phyloP scores from a whole-genome alignment of 2,329 filamentous ascomycete species.

The Colletotrichum magnum region DNA sequence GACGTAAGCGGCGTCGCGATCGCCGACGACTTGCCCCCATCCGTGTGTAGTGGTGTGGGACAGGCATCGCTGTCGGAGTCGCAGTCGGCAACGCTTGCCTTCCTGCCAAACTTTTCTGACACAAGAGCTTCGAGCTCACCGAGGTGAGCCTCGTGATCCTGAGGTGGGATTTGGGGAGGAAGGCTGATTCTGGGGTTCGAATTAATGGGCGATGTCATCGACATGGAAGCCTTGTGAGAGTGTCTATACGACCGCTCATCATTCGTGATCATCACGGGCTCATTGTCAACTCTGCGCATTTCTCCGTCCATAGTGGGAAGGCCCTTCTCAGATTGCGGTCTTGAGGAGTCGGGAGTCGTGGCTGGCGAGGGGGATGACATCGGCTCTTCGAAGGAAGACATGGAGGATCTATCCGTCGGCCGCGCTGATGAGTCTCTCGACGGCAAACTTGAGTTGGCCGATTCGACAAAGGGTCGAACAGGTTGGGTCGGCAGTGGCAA shows the following conservation, averaged over 20 bases:
- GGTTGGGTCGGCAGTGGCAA: conserved; percentile 1
- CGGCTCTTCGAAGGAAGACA: conserved; percentile 54
- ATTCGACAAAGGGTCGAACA: conserved; percentile 22
- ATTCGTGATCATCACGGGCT: conserved; percentile 32
- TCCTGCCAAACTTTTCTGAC: conserved; percentile 32
- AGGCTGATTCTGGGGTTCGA: conserved; percentile 34
- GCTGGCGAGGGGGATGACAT: conserved; percentile 51
- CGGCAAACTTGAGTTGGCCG: conserved; percentile 16
- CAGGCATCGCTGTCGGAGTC: conserved; percentile 33
- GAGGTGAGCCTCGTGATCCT: conserved; percentile 30
- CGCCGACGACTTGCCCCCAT: conserved; percentile 19
- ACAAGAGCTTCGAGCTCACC: conserved; percentile 37
- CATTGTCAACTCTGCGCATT: conserved; percentile 33
- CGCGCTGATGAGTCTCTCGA: conserved; percentile 36
- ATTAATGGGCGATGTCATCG: conserved; percentile 17
- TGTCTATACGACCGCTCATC: conserved; percentile 37
- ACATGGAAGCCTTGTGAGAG: conserved; percentile 31
- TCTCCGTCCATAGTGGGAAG: conserved; percentile 42
- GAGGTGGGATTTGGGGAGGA: conserved; percentile 31
- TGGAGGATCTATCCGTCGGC: conserved; percentile 36
- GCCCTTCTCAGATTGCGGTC: conserved; percentile 56
- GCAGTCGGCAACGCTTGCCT: conserved; percentile 34
- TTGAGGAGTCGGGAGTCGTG: conserved; percentile 57
- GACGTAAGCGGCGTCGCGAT: conserved; percentile 25
- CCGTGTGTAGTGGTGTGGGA: conserved; percentile 30